Evolutionary conservation across 768 basidiomycete genomes (phyloP), one percentile per base, ranked within the genome.

Genomic region (Hemileccinum rubropunctum): DNA sequence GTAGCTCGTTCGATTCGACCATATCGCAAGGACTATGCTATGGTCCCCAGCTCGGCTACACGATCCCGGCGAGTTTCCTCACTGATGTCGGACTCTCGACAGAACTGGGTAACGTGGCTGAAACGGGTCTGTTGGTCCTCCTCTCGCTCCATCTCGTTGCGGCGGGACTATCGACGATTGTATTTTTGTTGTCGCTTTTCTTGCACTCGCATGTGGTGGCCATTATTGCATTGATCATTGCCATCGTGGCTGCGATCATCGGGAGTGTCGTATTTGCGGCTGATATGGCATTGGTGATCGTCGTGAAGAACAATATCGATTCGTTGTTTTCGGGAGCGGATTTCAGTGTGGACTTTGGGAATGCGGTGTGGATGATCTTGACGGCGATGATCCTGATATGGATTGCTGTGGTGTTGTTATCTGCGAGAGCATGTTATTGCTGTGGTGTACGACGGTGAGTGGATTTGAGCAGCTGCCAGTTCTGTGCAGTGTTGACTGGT

Each of bases 341-440:
- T 39, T 72, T 88, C 23, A 64, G 57, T 0, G 74, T 84, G 9
- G 52, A 64, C 12, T 86, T 79, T 65, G 86, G 88, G n/a, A 81
- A 83, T 52, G 86, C 66, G 9, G 77, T 84, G 8, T 90, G 87
- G 87, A 78, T 91, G 79, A 75, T 81, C n/a, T 57, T 89, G 36
- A 72, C 60, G 4, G 82, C 79, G 14, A 66, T 80, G 45, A 54
- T 79, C 10, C 63, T 80, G 54, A 75, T 78, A 2, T 89, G 86
- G 84, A 38, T 77, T 3, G 79, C 79, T 0, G 76, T 88, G 32
- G 61, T 86, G 27, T 59, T 80, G n/a, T 70, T 88, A 41, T 80
- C 82, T 34, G 79, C 81, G 15, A 73, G 82, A 27, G 80, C 77
- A 14, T 89, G 85, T 58, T 77, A 80, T 48, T 88, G 86, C 52